These are phyloP conservation scores for Solanum chmielewskii DNA, from an alignment of 257 asterid genomes.

Conservation along the genomic window DNA sequence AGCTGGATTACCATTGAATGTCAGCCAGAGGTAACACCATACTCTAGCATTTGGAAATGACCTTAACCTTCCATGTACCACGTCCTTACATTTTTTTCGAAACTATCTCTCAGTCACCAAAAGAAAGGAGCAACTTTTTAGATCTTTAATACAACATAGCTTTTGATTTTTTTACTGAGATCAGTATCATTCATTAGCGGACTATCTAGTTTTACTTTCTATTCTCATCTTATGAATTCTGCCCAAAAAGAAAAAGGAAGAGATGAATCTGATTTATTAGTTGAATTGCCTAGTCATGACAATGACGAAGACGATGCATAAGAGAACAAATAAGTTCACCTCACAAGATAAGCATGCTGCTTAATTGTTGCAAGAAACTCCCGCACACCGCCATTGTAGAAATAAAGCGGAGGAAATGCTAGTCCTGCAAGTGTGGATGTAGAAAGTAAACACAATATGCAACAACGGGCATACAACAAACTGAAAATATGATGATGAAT, in stretches of 20 bases:
- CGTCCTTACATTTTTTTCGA: background rate
- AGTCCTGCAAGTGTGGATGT: constrained; percentile 43
- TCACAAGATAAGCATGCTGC: constrained; percentile 74
- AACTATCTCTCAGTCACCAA: background rate
- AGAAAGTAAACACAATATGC: background rate
- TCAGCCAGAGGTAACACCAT: background rate
- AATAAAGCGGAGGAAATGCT: constrained; percentile 93
- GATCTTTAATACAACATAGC: background rate
- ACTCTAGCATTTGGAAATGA: background rate
- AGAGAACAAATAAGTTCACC: constrained; percentile 31
- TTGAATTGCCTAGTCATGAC: background rate
- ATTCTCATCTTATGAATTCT: background rate
- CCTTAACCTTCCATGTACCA: background rate
- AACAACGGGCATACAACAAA: background rate
- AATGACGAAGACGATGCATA: background rate
- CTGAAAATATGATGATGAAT: background rate
- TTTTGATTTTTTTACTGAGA: background rate
- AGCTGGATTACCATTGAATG: background rate
- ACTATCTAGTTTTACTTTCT: background rate
- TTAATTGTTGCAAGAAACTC: constrained; percentile 86
- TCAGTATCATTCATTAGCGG: background rate
- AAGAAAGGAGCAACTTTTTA: background rate
- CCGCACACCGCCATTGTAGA: constrained; percentile 93
- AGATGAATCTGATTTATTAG: background rate
- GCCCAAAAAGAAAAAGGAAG: background rate